A percentile compares a stretch with the other conserved stretches of the same genome.
These are phyloP conservation scores for Rhizopus sp. DNA, from an alignment of 371 early-diverging fungal species.

Conservation along the genomic window DNA sequence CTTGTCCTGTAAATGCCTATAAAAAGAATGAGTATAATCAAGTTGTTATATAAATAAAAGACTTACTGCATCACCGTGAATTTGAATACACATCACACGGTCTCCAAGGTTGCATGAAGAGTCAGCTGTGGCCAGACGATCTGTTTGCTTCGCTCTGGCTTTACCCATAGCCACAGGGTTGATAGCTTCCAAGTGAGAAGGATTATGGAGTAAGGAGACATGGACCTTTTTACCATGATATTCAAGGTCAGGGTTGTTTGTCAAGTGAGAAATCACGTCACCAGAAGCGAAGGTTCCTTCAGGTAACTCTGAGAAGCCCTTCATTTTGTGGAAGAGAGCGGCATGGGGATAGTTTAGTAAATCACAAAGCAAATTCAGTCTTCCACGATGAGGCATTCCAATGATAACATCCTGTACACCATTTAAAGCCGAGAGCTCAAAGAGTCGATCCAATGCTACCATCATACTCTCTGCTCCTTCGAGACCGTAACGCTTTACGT, in stretches of 20 bases:
- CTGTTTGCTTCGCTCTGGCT: slow-evolving; percentile 89
- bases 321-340: slow-evolving; percentile 91
- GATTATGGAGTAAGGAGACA: slow-evolving; percentile 90
- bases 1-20: slow-evolving; percentile 83
- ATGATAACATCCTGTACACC: slow-evolving; percentile 81
- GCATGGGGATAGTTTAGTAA: slow-evolving; percentile 76
- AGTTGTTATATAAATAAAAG: not conserved
- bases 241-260: slow-evolving; percentile 73
- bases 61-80: slow-evolving; percentile 92
- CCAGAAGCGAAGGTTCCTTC: slow-evolving; percentile 75
- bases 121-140: slow-evolving; percentile 62
- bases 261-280: slow-evolving; percentile 89
- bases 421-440: slow-evolving; percentile 67
- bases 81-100: slow-evolving; percentile 86
- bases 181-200: slow-evolving; percentile 88
- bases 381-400: slow-evolving; percentile 97
- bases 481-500: slow-evolving; percentile 94
- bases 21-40: not conserved
- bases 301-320: slow-evolving; percentile 89
- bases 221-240: slow-evolving; percentile 68
- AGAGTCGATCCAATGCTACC: slow-evolving; percentile 86
- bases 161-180: slow-evolving; percentile 96
- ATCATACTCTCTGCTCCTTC: slow-evolving; percentile 98
- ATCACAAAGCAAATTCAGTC: slow-evolving; percentile 90
- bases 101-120: slow-evolving; percentile 82